phyloP scores from a whole-genome alignment of 352 stramenopile genomes.

The Phytopythium litorale region DNA sequence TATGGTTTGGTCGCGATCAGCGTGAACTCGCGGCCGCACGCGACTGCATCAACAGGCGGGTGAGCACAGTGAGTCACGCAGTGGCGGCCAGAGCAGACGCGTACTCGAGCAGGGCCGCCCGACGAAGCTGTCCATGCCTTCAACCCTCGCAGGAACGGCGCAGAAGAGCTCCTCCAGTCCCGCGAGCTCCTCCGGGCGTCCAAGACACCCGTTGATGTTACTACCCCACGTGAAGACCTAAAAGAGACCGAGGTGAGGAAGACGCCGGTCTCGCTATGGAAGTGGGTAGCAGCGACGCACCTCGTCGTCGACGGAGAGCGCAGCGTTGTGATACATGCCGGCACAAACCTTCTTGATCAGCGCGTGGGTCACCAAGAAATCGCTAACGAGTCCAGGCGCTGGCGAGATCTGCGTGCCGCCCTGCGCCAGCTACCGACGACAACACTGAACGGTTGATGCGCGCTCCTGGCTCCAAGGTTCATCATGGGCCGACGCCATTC shows the following conservation, averaged over 20 bases:
- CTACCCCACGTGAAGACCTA: conserved; percentile 93
- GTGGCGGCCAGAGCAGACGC: conserved; percentile 4
- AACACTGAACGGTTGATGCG: not conserved
- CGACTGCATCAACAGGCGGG: conserved; percentile 37
- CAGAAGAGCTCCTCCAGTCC: conserved; percentile 80
- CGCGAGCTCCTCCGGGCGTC: conserved; percentile 60
- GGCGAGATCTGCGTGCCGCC: conserved; percentile 65
- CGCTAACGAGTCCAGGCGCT: conserved; percentile 69
- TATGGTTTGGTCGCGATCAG: conserved; percentile 92
- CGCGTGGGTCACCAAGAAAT: conserved; percentile 77
- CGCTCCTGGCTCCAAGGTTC: not conserved
- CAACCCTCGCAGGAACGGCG: conserved; percentile 67
- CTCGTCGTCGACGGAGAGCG: conserved; percentile 88
- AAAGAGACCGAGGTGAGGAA: not conserved
- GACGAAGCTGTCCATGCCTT: conserved; percentile 68
- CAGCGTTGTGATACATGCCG: conserved; percentile 91
- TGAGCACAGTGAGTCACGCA: not conserved
- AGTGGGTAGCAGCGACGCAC: conserved; percentile 14
- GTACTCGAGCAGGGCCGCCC: conserved; percentile 68
- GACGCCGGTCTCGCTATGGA: not conserved
- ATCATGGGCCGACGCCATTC: not conserved
- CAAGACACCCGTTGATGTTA: conserved; percentile 90
- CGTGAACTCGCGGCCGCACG: conserved; percentile 90
- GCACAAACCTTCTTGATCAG: conserved; percentile 84
- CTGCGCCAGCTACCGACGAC: conserved; percentile 48